Evolutionary conservation across 2,329 filamentous ascomycete genomes (phyloP).

Genomic region (Albifimbria verrucaria): DNA sequence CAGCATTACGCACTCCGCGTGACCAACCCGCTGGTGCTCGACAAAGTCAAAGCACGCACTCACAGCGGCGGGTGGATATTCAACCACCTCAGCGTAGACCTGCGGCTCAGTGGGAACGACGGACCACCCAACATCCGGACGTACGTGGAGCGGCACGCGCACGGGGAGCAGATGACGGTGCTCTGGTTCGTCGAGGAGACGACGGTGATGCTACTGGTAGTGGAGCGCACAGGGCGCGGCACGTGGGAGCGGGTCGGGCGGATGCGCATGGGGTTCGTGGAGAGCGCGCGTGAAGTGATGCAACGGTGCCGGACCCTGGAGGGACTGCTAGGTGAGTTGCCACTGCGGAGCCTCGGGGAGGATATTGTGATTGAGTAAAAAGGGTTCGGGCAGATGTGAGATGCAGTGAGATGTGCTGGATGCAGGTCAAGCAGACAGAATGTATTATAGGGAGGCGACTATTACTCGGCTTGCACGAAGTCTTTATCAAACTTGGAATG

Average conservation of each 20-base stretch:
- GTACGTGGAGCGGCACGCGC: constrained; percentile 29
- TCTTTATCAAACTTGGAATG: too few species aligned
- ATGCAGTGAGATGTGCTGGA: background rate
- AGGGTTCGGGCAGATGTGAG: background rate
- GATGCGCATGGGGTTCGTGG: constrained; percentile 31
- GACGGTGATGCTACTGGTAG: constrained; percentile 28
- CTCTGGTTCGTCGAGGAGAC: constrained; percentile 33
- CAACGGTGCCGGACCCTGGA: constrained; percentile 25
- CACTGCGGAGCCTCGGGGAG: constrained; percentile 26
- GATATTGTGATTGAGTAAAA: constrained; percentile 29
- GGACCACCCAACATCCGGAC: constrained; percentile 23
- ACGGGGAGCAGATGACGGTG: constrained; percentile 32
- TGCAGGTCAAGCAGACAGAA: too few species aligned
- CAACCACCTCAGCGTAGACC: constrained; percentile 30
- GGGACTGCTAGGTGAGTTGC: constrained; percentile 26
- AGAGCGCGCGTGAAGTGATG: constrained; percentile 28
- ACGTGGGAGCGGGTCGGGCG: constrained; percentile 31
- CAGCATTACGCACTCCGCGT: constrained; percentile 26
- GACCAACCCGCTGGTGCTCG: constrained; percentile 28
- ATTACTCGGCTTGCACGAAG: too few species aligned
- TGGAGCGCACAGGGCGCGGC: constrained; percentile 19
- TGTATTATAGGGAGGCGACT: too few species aligned
- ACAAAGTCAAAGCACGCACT: constrained; percentile 29
- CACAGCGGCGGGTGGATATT: constrained; percentile 30
- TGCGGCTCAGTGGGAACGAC: constrained; percentile 25